Evolutionary conservation across 139 green algal species (phyloP).

Genomic region (Gonium pectorale): DNA sequence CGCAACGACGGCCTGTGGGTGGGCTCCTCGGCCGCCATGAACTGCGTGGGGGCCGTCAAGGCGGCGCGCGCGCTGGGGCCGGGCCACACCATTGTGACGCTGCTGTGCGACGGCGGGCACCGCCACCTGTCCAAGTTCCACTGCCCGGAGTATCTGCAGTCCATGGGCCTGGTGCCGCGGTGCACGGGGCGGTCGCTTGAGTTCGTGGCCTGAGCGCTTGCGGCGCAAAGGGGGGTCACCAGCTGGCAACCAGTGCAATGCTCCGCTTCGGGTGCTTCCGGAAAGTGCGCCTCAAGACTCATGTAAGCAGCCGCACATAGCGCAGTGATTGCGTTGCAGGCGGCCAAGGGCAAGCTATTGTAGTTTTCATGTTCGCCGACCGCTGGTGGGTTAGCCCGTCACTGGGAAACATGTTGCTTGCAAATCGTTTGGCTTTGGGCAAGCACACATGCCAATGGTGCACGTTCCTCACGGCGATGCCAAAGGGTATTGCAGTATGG

Average conservation of each 20-base stretch:
- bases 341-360: background rate
- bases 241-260: background rate
- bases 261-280: too few species aligned
- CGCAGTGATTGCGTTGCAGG: background rate
- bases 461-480: too few species aligned
- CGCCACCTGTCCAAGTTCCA: slow-evolving; percentile 94
- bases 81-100: slow-evolving; percentile 91
- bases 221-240: background rate
- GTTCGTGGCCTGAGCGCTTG: slow-evolving; percentile 36
- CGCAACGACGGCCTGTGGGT: slow-evolving; percentile 94
- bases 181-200: background rate
- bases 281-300: too few species aligned
- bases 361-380: background rate
- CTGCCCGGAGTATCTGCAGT: slow-evolving; percentile 79
- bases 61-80: slow-evolving; percentile 72
- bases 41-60: slow-evolving; percentile 94
- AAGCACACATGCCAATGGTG: too few species aligned
- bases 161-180: slow-evolving; percentile 36
- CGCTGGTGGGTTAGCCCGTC: too few species aligned
- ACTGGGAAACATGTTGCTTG: too few species aligned
- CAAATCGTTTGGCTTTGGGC: too few species aligned
- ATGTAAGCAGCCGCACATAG: background rate
- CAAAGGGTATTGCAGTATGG: too few species aligned
- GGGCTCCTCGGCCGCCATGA: slow-evolving; percentile 88
- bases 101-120: slow-evolving; percentile 91